Base-by-base conservation (phyloP, 768 basidiomycete genomes). In the Agaricus blazei region DNA sequence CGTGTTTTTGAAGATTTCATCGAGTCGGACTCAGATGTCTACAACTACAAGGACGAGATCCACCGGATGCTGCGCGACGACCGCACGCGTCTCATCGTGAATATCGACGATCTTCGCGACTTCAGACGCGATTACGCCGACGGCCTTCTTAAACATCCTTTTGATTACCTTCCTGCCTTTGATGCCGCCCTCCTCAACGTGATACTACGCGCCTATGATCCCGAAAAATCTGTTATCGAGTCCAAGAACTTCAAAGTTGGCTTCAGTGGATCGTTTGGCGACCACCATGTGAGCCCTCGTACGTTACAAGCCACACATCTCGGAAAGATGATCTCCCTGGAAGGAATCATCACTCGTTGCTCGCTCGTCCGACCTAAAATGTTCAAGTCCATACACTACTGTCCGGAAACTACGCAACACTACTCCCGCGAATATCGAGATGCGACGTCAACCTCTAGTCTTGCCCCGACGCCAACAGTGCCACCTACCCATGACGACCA, bases 331-430 rank as follows among this genome's bases (percentile, higher is more conserved):
- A 91, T 98, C 65, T 94, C 90, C 34, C 70, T 99, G 34, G 97
- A 99, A 74, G 97, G 96, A 38, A 99, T 99, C 67, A 93, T 99
- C 59, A 98, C 96, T 3, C 83, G 97, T 56, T 99, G 97, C 69
- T 98, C 95, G 6, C 85, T 99, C 56, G 96, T 98, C 52, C 88
- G 97, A 31, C 97, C 97, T 14, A 99, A 99, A 75, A 96, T 99
- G 92, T 81, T 97, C 66, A 90, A 88, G 68, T 98, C 97, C 9
- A 83, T 98, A 45, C 97, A 99, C 67, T 99, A 88, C 72, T 96
- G 93, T 66, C 86, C 88, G n/a, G 84, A 85, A 53, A 96, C 93
- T 15, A 75, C 77, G 50, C 77, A 81, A 38, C 97, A 95, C 74
- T 88, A 94, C 70, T 77, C 84, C 45, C 86, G 93, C 59, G 82